Conservation (phyloP, 1,284 basidiomycete species). For the Inonotus hispidus region DNA sequence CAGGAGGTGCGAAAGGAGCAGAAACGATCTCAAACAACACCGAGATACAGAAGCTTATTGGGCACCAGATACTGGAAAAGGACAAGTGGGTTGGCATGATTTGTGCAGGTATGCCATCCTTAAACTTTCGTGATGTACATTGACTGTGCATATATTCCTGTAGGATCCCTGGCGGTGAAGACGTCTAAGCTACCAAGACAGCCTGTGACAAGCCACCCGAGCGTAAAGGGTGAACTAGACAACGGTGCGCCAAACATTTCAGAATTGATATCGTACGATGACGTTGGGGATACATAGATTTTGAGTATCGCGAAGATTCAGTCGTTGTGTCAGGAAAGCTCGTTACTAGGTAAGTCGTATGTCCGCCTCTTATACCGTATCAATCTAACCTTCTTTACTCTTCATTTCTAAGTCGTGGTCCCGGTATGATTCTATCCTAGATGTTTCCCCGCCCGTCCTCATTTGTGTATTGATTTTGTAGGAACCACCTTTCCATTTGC, state of each 20-base stretch:
- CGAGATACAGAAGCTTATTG: constrained; percentile 61
- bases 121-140: background rate
- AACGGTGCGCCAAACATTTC: constrained; percentile 39
- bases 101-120: constrained; percentile 58
- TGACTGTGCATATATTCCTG: background rate
- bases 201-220: constrained; percentile 76
- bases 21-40: constrained; percentile 60
- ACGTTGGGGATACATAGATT: constrained; percentile 39
- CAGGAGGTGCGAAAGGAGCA: constrained; percentile 79
- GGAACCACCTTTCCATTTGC: constrained; percentile 78
- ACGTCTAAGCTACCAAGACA: constrained; percentile 58
- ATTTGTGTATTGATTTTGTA: constrained; percentile 23
- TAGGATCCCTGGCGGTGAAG: constrained; percentile 67
- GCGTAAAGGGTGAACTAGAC: constrained; percentile 59
- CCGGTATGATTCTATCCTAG: constrained; percentile 41
- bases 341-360: constrained; percentile 60
- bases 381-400: background rate
- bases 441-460: background rate
- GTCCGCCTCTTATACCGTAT: background rate
- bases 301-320: constrained; percentile 71
- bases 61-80: constrained; percentile 46
- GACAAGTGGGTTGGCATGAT: constrained; percentile 77
- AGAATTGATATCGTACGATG: background rate
- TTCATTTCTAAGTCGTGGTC: constrained; percentile 55
- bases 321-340: constrained; percentile 75